phyloP scores from a whole-genome alignment of 805 yeast species.

The Candida easanensis region DNA sequence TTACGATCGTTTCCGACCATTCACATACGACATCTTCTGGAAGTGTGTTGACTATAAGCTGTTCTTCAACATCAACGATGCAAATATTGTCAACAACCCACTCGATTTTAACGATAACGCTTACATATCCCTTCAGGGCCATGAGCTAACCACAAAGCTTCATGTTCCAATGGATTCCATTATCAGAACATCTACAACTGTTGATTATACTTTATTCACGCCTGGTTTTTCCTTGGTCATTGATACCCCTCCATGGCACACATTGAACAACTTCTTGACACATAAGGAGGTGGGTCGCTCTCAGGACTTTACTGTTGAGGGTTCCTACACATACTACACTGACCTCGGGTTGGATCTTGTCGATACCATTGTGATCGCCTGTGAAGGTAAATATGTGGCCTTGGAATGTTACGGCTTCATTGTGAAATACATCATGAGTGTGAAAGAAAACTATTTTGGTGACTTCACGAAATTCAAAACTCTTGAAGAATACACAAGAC shows the following conservation, averaged over 20 bases:
- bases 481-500: conserved; percentile 68
- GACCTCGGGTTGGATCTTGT: conserved; percentile 61
- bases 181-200: conserved; percentile 47
- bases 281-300: conserved; percentile 66
- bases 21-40: conserved; percentile 62
- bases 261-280: conserved; percentile 67
- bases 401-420: conserved; percentile 78
- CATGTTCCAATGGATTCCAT: conserved; percentile 59
- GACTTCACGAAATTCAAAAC: conserved; percentile 81
- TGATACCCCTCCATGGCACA: conserved; percentile 91
- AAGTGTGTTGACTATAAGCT: conserved; percentile 53
- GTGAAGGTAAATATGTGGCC: conserved; percentile 64
- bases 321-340: conserved; percentile 62
- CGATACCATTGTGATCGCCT: conserved; percentile 65
- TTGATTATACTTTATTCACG: conserved; percentile 51
- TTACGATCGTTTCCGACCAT: conserved; percentile 77
- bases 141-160: conserved; percentile 43
- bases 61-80: conserved; percentile 78
- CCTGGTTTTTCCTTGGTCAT: conserved; percentile 59
- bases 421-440: conserved; percentile 66
- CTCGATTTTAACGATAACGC: conserved; percentile 79
- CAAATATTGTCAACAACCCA: conserved; percentile 86
- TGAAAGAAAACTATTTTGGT: conserved; percentile 90
- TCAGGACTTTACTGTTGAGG: conserved; percentile 54
- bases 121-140: conserved; percentile 72